Percentiles rank a stretch among this genome's conserved stretches.
Evolutionary conservation across 495 filamentous ascomycete species (phyloP).

Genomic region (Stereocaulon alpinum): DNA sequence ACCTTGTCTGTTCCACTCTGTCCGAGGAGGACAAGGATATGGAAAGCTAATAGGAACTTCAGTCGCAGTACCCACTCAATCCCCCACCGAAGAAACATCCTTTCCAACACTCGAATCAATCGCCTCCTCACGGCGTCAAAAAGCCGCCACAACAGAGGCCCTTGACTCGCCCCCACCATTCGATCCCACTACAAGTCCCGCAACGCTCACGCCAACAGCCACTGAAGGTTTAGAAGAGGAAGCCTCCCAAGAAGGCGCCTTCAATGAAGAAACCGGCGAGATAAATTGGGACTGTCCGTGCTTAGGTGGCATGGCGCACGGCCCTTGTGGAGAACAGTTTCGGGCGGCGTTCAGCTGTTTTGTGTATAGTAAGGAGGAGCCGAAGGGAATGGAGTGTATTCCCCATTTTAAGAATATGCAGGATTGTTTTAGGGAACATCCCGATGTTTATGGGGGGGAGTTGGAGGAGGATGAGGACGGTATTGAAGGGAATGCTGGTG

Average conservation of each 20-base stretch:
- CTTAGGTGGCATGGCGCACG: constrained; percentile 92
- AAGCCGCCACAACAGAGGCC: background rate
- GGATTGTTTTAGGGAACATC: constrained; percentile 85
- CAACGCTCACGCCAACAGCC: background rate
- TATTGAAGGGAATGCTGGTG: constrained; percentile 77
- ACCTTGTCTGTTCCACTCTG: constrained; percentile 44
- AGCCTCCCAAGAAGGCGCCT: constrained; percentile 76
- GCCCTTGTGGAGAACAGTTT: constrained; percentile 93
- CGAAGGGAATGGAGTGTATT: constrained; percentile 98
- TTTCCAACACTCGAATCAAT: constrained; percentile 38
- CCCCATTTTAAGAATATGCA: constrained; percentile 98
- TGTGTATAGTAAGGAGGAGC: constrained; percentile 83
- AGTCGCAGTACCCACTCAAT: constrained; percentile 30
- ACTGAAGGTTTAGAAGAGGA: constrained; percentile 64
- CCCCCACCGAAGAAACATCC: constrained; percentile 25
- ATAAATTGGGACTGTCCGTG: constrained; percentile 99
- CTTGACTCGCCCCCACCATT: too few species aligned
- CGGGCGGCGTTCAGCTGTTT: constrained; percentile 94
- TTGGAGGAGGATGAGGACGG: constrained; percentile 72
- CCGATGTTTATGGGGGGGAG: constrained; percentile 87
- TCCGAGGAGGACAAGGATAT: background rate
- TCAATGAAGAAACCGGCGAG: constrained; percentile 96
- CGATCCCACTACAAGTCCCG: too few species aligned
- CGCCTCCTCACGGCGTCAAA: constrained; percentile 11
- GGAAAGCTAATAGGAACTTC: background rate